A percentile compares a stretch with the other conserved stretches of the same genome.
Evolutionary conservation across 2,329 filamentous ascomycete genomes (phyloP).

Genomic region (Ophiostoma triangulosporum): DNA sequence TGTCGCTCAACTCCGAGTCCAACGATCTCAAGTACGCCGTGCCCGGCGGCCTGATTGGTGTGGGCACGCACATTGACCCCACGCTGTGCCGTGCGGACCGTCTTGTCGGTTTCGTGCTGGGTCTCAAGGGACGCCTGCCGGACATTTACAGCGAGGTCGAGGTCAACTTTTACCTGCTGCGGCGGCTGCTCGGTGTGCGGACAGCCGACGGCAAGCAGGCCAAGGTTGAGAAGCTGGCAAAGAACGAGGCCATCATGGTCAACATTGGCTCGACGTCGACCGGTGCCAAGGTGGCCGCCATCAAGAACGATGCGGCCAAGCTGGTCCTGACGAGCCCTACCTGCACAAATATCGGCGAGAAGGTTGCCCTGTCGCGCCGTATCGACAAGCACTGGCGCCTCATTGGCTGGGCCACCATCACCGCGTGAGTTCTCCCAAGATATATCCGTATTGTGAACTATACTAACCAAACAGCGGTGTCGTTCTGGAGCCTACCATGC

Average conservation of each 20-base stretch:
- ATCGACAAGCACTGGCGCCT: slow-evolving; percentile 99
- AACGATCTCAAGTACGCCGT: slow-evolving; percentile 98
- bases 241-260: slow-evolving; percentile 99
- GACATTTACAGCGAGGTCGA: slow-evolving; percentile 98
- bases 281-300: slow-evolving; percentile 90
- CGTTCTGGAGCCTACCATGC: slow-evolving; percentile 14
- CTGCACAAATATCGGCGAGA: slow-evolving; percentile 94
- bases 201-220: slow-evolving; percentile 97
- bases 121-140: slow-evolving; percentile 82
- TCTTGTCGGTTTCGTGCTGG: slow-evolving; percentile 94
- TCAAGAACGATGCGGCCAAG: slow-evolving; percentile 96
- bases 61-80: slow-evolving; percentile 92
- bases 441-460: neutral
- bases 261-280: slow-evolving; percentile 98
- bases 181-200: slow-evolving; percentile 87
- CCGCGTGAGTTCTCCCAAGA: slow-evolving; percentile 37
- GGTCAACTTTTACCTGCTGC: slow-evolving; percentile 97
- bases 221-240: slow-evolving; percentile 94
- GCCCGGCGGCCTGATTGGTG: slow-evolving; percentile 93
- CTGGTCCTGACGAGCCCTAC: slow-evolving; percentile 83
- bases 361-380: slow-evolving; percentile 89
- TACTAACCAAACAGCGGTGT: slow-evolving; percentile 13
- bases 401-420: slow-evolving; percentile 80
- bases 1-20: slow-evolving; percentile 91
- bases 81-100: slow-evolving; percentile 98